Evolutionary conservation across 2,329 filamentous ascomycete species (phyloP).

Genomic region (Domatiomyces globalis): DNA sequence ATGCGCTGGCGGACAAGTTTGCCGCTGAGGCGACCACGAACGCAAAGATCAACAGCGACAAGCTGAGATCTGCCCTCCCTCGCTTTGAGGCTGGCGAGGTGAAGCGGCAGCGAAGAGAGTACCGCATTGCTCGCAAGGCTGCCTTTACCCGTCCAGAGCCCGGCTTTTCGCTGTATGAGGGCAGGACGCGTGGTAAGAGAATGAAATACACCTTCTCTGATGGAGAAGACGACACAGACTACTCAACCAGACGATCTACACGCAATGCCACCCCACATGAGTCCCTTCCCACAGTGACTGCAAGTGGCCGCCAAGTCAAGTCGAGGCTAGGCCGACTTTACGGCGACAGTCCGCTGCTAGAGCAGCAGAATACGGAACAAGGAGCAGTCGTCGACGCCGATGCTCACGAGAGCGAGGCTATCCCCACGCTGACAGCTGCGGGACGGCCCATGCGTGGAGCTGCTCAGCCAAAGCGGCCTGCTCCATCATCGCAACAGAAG

Average conservation of each 20-base stretch:
- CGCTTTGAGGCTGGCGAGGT: slow-evolving; percentile 90
- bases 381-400: slow-evolving; percentile 31
- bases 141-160: slow-evolving; percentile 77
- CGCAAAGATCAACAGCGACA: slow-evolving; percentile 61
- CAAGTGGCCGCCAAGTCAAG: slow-evolving; percentile 71
- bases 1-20: slow-evolving; percentile 59
- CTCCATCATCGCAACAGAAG: slow-evolving; percentile 15
- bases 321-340: slow-evolving; percentile 40
- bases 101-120: slow-evolving; percentile 89
- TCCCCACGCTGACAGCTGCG: slow-evolving; percentile 25
- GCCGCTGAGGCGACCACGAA: slow-evolving; percentile 60
- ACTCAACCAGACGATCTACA: slow-evolving; percentile 49
- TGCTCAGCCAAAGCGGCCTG: slow-evolving; percentile 25
- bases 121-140: slow-evolving; percentile 71
- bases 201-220: slow-evolving; percentile 95
- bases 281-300: slow-evolving; percentile 53
- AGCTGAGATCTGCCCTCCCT: slow-evolving; percentile 65
- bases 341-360: slow-evolving; percentile 39
- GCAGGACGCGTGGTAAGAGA: slow-evolving; percentile 86
- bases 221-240: slow-evolving; percentile 52
- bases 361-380: slow-evolving; percentile 23
- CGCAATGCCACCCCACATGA: slow-evolving; percentile 65
- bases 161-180: slow-evolving; percentile 88
- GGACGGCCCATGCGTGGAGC: slow-evolving; percentile 17
- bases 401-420: slow-evolving; percentile 31